Base-by-base conservation (phyloP, 2,329 filamentous ascomycete genomes). In the Colletotrichum magnum region DNA sequence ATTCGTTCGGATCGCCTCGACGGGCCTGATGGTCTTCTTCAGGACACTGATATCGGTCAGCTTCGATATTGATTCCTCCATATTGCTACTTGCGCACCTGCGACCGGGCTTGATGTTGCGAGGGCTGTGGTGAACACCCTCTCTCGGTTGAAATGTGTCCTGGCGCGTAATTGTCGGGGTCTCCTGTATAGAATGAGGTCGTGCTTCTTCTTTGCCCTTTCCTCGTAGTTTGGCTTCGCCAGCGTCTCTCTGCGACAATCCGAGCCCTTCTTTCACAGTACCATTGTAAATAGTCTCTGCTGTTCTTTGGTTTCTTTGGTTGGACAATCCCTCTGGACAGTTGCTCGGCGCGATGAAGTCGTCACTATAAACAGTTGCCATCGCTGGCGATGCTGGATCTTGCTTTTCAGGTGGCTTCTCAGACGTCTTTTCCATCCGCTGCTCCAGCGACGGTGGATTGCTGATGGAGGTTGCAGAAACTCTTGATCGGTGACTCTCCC, bases 351-450 rank as follows among this genome's bases (percentile, higher is more conserved):
- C 56, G 7, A 77, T 70, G 36, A 76, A 81, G 60, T 81, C 80
- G 41, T 82, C 79, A 32, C 76, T 81, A 48, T 78, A 76, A 5
- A 82, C 79, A 2, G 80, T 81, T 13, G 80, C 80, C 36, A 70
- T 21, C 3, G 57, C 36, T 6, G 64, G 58, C 26, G 56, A 60
- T 10, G 18, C 32, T n/a, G 26, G 5, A 26, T 32, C 10, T 0
- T 32, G 43, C 48, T 36, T 41, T 6, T 15, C 18, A 6, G 39
- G 24, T 6, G 9, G 2, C 12, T 9, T 21, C 15, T 15, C 41
- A 58, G 16, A 5, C 28, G 28, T 43, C 16, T 26, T n/a, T 39
- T 28, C 3, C 4, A 9, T n/a, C 24, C 10, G 47, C 6, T 36
- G 15, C 26, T 36, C 21, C 0, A 28, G 51, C 3, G 51, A 53